Conservation (phyloP, 2,329 filamentous ascomycete species). For the Cladosporium sp. region DNA sequence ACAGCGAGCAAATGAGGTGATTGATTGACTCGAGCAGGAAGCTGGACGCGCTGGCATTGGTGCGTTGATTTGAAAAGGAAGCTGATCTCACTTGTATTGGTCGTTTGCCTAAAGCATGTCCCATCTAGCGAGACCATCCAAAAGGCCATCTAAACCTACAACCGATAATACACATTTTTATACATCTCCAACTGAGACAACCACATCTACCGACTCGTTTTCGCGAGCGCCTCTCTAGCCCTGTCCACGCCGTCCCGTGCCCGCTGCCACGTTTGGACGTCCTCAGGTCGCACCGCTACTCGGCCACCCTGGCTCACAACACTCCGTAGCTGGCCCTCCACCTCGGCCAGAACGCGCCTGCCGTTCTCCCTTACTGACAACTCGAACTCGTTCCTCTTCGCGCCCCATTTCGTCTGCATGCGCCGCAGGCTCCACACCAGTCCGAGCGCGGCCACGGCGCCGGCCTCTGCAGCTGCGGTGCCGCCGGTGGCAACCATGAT, state of each 20-base stretch:
- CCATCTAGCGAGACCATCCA: background rate
- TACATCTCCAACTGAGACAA: background rate
- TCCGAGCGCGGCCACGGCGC: slow-evolving; percentile 60
- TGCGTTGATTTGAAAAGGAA: background rate
- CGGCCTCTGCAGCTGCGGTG: slow-evolving; percentile 57
- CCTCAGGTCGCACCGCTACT: slow-evolving; percentile 37
- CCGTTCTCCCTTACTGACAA: slow-evolving; percentile 58
- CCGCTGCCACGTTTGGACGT: slow-evolving; percentile 42
- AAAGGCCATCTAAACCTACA: background rate
- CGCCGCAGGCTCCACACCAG: slow-evolving; percentile 58
- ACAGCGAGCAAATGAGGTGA: background rate
- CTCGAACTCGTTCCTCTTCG: slow-evolving; percentile 54
- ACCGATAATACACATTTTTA: background rate
- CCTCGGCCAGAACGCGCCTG: slow-evolving; percentile 53
- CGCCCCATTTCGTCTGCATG: slow-evolving; percentile 61
- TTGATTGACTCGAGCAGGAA: background rate
- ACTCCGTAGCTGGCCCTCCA: slow-evolving; percentile 52
- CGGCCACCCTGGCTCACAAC: slow-evolving; percentile 49
- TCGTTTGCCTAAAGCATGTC: background rate
- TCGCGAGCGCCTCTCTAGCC: slow-evolving; percentile 50
- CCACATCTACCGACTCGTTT: slow-evolving; percentile 16
- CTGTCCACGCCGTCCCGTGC: slow-evolving; percentile 47
- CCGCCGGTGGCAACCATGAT: slow-evolving; percentile 56
- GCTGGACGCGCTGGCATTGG: background rate
- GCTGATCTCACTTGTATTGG: background rate